Evolutionary conservation across 192 early-diverging fungal species (phyloP).

Genomic region (Coemansia sp.): DNA sequence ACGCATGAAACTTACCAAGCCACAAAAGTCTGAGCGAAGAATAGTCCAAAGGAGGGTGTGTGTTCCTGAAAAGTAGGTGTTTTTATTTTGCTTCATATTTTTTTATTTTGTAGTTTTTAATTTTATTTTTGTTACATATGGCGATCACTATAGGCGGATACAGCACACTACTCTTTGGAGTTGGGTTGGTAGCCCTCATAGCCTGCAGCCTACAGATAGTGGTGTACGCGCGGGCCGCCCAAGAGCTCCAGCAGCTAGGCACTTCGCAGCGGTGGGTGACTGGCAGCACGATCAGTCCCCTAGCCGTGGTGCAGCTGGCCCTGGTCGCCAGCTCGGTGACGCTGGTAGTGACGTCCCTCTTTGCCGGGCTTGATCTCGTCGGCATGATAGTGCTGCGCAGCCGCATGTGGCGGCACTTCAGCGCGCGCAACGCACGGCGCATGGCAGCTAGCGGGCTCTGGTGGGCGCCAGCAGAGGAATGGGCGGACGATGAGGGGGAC

Average conservation of each 20-base stretch:
- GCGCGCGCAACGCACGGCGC: neutral
- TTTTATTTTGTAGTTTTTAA: neutral
- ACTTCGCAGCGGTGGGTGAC: neutral
- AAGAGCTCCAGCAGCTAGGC: neutral
- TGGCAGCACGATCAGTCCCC: constrained; percentile 9
- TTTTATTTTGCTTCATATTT: neutral
- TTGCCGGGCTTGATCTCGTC: constrained; percentile 35
- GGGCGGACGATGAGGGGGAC: constrained; percentile 5
- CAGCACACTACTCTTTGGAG: constrained; percentile 37
- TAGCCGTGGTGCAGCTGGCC: constrained; percentile 3
- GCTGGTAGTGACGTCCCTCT: constrained; percentile 5
- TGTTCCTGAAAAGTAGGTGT: neutral
- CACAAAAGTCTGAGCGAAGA: neutral
- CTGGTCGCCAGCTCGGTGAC: constrained; percentile 16
- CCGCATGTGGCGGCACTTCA: constrained; percentile 37
- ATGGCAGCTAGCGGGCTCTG: constrained; percentile 11
- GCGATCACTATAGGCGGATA: constrained; percentile 32
- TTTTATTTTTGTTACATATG: neutral
- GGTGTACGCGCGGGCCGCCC: constrained; percentile 14
- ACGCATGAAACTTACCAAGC: neutral
- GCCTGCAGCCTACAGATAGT: constrained; percentile 27
- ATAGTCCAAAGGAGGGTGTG: neutral
- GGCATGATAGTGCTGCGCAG: constrained; percentile 45
- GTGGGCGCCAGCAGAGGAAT: constrained; percentile 10
- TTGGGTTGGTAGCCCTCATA: constrained; percentile 25